Conservation (phyloP, 306 rosid genomes). For the Carpinus fangiana region DNA sequence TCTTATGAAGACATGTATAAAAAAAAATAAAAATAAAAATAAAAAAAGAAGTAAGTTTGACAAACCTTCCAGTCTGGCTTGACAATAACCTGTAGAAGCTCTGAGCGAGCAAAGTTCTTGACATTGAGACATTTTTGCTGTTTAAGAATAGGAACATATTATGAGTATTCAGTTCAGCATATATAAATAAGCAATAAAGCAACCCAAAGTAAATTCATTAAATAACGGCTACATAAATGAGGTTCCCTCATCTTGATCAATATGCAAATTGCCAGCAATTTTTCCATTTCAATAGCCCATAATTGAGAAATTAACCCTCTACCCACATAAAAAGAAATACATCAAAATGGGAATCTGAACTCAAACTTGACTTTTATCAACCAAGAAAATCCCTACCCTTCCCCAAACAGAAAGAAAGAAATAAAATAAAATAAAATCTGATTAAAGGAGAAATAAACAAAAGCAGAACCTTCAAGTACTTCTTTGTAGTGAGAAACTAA, state of each 20-base stretch:
- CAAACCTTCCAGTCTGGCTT: conserved; percentile 45
- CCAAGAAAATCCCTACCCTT: background rate
- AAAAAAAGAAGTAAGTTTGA: background rate
- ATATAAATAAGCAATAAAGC: conserved; percentile 1
- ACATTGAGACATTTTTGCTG: conserved; percentile 32
- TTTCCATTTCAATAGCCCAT: background rate
- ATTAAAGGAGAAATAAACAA: background rate
- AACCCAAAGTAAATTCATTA: conserved; percentile 21
- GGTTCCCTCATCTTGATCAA: background rate
- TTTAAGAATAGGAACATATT: conserved; percentile 29
- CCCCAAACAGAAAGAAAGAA: background rate
- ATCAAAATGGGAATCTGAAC: background rate
- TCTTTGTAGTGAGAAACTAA: conserved; percentile 15
- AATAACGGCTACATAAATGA: conserved; percentile 4
- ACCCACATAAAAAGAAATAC: background rate
- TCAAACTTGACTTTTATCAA: background rate
- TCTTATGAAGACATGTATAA: no score
- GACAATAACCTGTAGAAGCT: conserved; percentile 53
- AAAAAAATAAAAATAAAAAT: no score
- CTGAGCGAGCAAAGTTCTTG: conserved; percentile 42
- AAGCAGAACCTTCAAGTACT: background rate
- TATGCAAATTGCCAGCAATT: background rate
- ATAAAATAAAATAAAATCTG: background rate
- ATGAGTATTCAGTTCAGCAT: conserved; percentile 13
- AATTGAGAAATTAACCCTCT: background rate